Percentiles rank a stretch among this genome's conserved stretches.
Evolutionary conservation across 805 yeast genomes (phyloP).

Genomic region (Yarrowia porcina): DNA sequence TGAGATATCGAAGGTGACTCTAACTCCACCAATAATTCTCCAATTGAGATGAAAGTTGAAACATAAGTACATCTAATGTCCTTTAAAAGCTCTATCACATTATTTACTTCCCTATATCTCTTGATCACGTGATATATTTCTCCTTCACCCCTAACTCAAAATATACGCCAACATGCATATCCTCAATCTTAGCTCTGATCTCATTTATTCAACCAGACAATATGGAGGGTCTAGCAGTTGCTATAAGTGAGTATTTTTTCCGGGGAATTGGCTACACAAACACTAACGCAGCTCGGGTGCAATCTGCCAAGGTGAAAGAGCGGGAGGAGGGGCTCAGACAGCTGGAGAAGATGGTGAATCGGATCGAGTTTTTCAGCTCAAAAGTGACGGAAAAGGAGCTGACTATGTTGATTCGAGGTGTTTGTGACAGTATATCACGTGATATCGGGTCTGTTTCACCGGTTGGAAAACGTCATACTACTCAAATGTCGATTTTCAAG

Average conservation of each 20-base stretch:
- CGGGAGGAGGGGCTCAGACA: slow-evolving; percentile 4
- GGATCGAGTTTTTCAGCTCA: not conserved
- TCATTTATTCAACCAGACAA: not conserved
- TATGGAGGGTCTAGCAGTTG: slow-evolving; percentile 15
- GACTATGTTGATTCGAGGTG: not conserved
- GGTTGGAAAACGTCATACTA: not conserved
- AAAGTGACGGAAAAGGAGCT: not conserved
- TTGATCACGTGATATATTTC: not conserved
- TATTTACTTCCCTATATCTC: not conserved
- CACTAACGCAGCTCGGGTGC: slow-evolving; percentile 17
- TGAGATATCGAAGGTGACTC: not conserved
- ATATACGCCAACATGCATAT: not conserved
- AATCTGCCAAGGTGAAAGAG: not conserved
- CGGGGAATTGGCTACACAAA: too few species aligned
- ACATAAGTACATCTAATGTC: too few species aligned
- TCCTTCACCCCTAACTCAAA: not conserved
- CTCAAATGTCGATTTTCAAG: slow-evolving; percentile 1
- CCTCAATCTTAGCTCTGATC: not conserved
- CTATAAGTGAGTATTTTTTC: not conserved
- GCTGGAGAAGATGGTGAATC: not conserved
- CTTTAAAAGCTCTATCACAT: too few species aligned
- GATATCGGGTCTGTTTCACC: not conserved
- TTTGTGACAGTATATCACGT: not conserved
- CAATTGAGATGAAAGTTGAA: too few species aligned
- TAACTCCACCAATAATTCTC: not conserved